Evolutionary conservation across 176 grass and related monocot species (phyloP).

Genomic region (Poa pratensis): DNA sequence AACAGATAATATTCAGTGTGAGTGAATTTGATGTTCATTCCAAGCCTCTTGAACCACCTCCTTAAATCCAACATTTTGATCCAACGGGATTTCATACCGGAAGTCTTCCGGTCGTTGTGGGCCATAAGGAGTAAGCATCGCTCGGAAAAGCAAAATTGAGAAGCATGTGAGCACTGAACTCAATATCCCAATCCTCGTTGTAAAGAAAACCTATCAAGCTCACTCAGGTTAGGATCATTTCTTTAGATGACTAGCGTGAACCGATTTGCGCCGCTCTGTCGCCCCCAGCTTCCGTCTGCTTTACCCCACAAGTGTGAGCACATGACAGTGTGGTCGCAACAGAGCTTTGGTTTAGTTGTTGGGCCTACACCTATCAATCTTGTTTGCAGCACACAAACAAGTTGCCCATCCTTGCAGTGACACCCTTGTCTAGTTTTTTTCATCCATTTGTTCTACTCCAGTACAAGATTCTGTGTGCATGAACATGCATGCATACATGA

Average conservation of each 20-base stretch:
- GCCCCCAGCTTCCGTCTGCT: constrained; percentile 19
- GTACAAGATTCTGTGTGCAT: constrained; percentile 19
- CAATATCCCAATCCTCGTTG: no score
- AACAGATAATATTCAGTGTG: no score
- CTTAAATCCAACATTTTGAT: no score
- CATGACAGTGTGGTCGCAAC: background rate
- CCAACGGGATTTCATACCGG: no score
- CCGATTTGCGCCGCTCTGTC: constrained; percentile 42
- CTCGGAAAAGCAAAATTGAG: no score
- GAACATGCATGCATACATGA: background rate
- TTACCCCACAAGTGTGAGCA: constrained; percentile 24
- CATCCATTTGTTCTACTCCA: constrained; percentile 18
- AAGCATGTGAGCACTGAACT: no score
- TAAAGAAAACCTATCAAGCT: no score
- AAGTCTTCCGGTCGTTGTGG: no score
- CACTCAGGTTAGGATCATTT: no score
- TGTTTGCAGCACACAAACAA: constrained; percentile 9
- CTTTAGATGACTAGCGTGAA: background rate
- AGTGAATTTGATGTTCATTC: no score
- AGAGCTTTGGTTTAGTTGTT: constrained; percentile 7
- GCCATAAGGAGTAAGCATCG: no score
- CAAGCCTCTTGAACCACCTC: no score
- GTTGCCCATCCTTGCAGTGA: background rate
- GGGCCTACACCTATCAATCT: constrained; percentile 32
- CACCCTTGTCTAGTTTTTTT: background rate